Conservation (phyloP, 805 yeast genomes). For the Kazachstania kunashirensis region DNA sequence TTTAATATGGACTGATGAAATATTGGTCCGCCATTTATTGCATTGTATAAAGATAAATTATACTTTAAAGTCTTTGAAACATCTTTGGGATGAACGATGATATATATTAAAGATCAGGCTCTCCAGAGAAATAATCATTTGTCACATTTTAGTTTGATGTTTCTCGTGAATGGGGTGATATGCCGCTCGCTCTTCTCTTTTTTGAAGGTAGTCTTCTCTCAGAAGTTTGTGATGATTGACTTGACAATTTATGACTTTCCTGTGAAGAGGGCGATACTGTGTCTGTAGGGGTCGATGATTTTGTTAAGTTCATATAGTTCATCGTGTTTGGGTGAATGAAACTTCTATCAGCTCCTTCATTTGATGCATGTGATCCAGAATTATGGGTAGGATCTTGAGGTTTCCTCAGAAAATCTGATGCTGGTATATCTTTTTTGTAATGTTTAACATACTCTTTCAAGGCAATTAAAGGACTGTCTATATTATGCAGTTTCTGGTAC, state of each 20-base stretch:
- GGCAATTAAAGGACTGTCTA: conserved; percentile 46
- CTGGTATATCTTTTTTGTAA: not conserved
- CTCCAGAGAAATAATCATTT: too few species aligned
- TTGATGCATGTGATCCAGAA: not conserved
- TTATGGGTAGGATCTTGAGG: not conserved
- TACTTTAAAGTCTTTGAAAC: too few species aligned
- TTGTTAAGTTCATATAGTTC: not conserved
- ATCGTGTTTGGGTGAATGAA: not conserved
- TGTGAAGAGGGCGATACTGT: not conserved
- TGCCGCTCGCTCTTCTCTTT: conserved; percentile 11
- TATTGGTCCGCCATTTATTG: too few species aligned
- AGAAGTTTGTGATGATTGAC: not conserved
- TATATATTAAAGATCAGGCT: too few species aligned
- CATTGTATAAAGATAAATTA: too few species aligned
- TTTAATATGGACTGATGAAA: not conserved
- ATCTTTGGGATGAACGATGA: too few species aligned
- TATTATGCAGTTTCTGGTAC: conserved; percentile 39
- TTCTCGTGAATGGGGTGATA: conserved; percentile 8
- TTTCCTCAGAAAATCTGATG: not conserved
- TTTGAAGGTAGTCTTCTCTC: conserved; percentile 5
- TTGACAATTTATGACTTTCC: not conserved
- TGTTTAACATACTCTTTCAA: conserved; percentile 33
- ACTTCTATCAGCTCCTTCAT: not conserved
- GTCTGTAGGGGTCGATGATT: not conserved
- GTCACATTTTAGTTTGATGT: too few species aligned